Evolutionary conservation across 2,329 filamentous ascomycete genomes (phyloP).

Genomic region (Xenosphaeropsis pyriputrescens): DNA sequence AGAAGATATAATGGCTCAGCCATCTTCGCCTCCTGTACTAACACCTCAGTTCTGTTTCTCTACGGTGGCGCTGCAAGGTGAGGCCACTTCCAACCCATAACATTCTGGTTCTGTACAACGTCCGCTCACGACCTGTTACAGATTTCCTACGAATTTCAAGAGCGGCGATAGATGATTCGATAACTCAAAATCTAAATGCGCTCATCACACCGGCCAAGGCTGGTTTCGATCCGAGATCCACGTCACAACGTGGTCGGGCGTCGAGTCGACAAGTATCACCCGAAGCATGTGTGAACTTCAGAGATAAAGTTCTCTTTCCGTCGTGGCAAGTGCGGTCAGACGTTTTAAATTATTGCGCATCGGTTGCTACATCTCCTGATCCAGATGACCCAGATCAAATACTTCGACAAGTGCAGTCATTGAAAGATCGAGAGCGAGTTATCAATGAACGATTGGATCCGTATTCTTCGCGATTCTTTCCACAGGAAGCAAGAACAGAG

Average conservation of each 20-base stretch:
- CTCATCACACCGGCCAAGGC: constrained; percentile 58
- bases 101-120: neutral
- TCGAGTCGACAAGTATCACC: constrained; percentile 38
- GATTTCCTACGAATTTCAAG: constrained; percentile 86
- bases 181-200: constrained; percentile 84
- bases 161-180: constrained; percentile 78
- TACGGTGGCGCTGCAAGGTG: constrained; percentile 53
- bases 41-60: constrained; percentile 71
- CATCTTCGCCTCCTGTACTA: constrained; percentile 29
- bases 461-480: constrained; percentile 74
- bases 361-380: constrained; percentile 76
- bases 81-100: constrained; percentile 7
- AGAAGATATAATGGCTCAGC: constrained; percentile 13
- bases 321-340: constrained; percentile 76
- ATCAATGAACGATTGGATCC: constrained; percentile 86
- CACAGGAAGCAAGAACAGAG: constrained; percentile 67
- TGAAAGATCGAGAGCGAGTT: constrained; percentile 54
- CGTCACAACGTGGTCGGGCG: constrained; percentile 42
- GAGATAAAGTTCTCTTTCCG: constrained; percentile 66
- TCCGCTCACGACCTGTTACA: constrained; percentile 20
- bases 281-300: constrained; percentile 55
- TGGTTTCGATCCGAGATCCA: constrained; percentile 71
- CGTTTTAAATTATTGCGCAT: constrained; percentile 77
- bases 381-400: constrained; percentile 71
- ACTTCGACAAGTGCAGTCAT: constrained; percentile 53